These are phyloP conservation scores for Podospora sp. DNA, from an alignment of 495 filamentous ascomycete genomes.

Conservation along the genomic window DNA sequence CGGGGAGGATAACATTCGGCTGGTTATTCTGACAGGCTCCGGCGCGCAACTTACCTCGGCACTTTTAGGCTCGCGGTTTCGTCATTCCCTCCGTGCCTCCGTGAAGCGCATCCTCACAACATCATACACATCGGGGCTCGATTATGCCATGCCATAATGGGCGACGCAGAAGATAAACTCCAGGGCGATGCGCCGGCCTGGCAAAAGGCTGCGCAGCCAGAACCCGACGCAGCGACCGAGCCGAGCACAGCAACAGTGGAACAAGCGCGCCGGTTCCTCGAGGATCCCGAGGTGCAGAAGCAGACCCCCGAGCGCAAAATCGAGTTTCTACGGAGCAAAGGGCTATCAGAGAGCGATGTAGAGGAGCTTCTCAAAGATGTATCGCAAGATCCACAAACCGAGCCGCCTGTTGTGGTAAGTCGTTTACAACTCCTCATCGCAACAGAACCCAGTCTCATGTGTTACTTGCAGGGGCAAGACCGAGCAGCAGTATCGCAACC, in stretches of 20 bases:
- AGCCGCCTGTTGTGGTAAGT: conserved; percentile 26
- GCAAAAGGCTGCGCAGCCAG: conserved; percentile 19
- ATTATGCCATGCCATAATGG: conserved; percentile 11
- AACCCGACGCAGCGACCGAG: conserved; percentile 22
- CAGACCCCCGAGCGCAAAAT: conserved; percentile 72
- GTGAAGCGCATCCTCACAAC: background rate
- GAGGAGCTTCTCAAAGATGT: conserved; percentile 61
- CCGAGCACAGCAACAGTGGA: conserved; percentile 55
- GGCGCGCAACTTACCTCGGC: conserved; percentile 20
- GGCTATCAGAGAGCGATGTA: conserved; percentile 68
- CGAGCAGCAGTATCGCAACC: background rate
- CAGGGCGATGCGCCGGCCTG: conserved; percentile 24
- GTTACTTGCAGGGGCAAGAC: background rate
- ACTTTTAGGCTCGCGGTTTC: conserved; percentile 8
- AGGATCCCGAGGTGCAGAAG: conserved; percentile 72
- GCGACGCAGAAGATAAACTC: conserved; percentile 21
- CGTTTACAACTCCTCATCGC: background rate
- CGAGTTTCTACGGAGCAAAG: conserved; percentile 79
- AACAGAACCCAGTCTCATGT: conserved; percentile 9
- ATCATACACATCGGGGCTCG: background rate
- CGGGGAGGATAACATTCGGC: background rate
- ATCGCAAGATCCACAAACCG: conserved; percentile 34
- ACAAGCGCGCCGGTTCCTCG: conserved; percentile 77
- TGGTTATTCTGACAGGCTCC: conserved; percentile 7
- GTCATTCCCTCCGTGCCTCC: background rate